Evolutionary conservation across 148 eudicot genomes (phyloP), one percentile per base, ranked within the genome.

Genomic region (Arbutus unedo): DNA sequence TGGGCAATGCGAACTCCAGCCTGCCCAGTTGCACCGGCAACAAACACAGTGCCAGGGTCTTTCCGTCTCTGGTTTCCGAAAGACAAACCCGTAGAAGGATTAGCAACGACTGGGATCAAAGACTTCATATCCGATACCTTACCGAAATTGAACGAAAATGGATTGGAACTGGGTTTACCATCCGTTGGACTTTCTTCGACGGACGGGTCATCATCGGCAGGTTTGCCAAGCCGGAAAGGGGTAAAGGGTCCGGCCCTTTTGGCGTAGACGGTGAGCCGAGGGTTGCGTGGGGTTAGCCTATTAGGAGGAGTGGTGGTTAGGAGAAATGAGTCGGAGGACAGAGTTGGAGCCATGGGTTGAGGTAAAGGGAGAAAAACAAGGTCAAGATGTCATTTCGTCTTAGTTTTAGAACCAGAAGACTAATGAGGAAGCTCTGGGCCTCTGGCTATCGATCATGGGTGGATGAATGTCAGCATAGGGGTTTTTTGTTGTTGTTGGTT

Each of bases 21-120:
- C 81, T 85, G 95, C 31, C 99, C 99, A 6, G 91, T 86, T 1
- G 93, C 99, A 0, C 99, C 99, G 3, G 97, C 98, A 3, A 96
- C 99, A 74, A 92, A 96, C 79, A 96, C 99, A 4, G 97, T 96
- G 4, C 91, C 93, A 1, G 94, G 81, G 59, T 96, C 98, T 74
- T 96, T 96, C 31, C 91, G 87, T 75, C 94, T 88, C 66, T 81
- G 73, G 47, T 67, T 81, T 43, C 86, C 89, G 19, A 89, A 89
- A 45, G 85, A 78, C 86, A 89, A 59, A 7, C 91, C 82, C 41
- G 88, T 74, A 1, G 92, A 70, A 1, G 93, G 81, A 11, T 75
- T 86, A 5, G 86, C 82, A 45, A 90, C 88, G 2, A 81, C 91
- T 8, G 99, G 97, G 5, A 96, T 89, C 83, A 94, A 81, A 4